Base-by-base conservation (phyloP, 108 stramenopile genomes). In the Epipyxis sp. region DNA sequence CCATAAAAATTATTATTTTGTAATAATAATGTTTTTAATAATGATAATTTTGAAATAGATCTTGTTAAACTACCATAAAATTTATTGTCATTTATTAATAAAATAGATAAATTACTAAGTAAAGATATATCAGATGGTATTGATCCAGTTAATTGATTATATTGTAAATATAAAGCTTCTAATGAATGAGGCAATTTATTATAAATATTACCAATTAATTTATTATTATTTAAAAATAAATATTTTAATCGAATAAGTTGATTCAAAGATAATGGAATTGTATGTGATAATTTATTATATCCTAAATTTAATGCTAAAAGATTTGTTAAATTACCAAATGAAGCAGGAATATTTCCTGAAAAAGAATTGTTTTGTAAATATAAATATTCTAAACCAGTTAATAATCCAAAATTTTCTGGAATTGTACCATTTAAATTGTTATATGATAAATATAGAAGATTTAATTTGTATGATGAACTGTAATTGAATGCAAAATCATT, bases 1-100 rank as follows among this genome's bases (percentile, higher is more conserved):
- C 71, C 71, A 27, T 6, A 29, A 10, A 74, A 27, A 27, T 27
- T 74, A 57, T 74, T 74, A 3, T 27, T 42, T 32, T 74, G 50
- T 3, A 74, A 6, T 29, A 43, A 29, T 6, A 74, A 42, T 30
- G 27, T 42, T 25, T 27, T 42, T 10, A 74, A 42, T 6, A 6
- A 37, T 6, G 3, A 6, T 10, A 74, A 13, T 13, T 34, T 34
- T 39, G 41, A 39, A 32, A 74, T 34, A 37, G n/a, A 74, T 42
- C 43, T 39, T 42, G 71, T 37, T 32, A 74, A 6, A 13, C 42
- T 35, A 6, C 71, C 71, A 29, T 13, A 6, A 10, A 46, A 37
- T 13, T 32, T 27, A 37, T 57, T 74, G 10, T 32, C 27, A 29
- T 27, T 43, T 3, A 37, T 3, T 43, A 3, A 43, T 16, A 74